These are phyloP conservation scores for Blumeria graminis DNA, from an alignment of 2,329 filamentous ascomycete species.

Conservation along the genomic window DNA sequence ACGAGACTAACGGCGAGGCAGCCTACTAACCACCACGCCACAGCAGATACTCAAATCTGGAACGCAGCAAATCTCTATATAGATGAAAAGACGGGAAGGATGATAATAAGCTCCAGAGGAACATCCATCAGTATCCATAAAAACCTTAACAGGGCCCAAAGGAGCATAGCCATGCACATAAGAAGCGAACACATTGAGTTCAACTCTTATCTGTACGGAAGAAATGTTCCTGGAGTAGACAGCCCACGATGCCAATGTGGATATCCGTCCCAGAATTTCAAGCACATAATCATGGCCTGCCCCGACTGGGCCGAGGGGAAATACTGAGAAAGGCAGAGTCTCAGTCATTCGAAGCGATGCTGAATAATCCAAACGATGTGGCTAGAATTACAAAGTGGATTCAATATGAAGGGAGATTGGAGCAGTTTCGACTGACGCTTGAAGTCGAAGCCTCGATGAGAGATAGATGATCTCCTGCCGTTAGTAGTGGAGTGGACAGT, in stretches of 20 bases:
- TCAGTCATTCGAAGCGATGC: neutral
- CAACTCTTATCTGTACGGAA: neutral
- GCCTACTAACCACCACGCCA: neutral
- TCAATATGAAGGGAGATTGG: no score
- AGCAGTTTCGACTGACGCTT: no score
- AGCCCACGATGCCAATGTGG: neutral
- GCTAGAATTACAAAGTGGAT: neutral
- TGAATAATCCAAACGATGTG: neutral
- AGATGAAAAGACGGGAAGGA: neutral
- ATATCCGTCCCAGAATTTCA: neutral
- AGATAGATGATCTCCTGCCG: no score
- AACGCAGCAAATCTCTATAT: neutral
- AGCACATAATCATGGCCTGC: neutral
- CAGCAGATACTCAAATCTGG: neutral
- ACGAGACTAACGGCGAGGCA: neutral
- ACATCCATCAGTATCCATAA: neutral
- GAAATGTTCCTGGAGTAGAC: neutral
- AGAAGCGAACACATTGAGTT: neutral
- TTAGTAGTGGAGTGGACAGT: no score
- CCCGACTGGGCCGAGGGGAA: neutral
- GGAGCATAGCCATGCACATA: neutral
- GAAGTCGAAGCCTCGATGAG: no score
- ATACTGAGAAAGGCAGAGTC: neutral
- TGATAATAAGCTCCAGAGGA: neutral
- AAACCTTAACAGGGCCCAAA: neutral